phyloP scores from a whole-genome alignment of 1,284 basidiomycete genomes.

The Mixia osmundae region DNA sequence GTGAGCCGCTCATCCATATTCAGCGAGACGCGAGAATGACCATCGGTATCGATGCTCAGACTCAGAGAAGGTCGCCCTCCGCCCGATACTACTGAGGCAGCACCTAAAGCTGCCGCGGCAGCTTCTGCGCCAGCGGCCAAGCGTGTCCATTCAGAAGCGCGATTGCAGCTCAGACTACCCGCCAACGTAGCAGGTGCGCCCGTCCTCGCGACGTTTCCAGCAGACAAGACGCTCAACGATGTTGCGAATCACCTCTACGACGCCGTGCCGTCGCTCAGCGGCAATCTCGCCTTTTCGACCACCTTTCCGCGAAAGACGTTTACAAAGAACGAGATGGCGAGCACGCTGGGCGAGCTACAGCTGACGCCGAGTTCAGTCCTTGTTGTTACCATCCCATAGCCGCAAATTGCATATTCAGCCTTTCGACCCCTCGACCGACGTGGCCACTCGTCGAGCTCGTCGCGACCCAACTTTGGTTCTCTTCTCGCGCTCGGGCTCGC shows the following conservation, averaged over 20 bases:
- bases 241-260: no score
- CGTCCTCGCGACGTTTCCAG: slow-evolving; percentile 50
- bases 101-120: slow-evolving; percentile 12
- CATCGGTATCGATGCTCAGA: no score
- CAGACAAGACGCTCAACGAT: slow-evolving; percentile 47
- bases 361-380: slow-evolving; percentile 9
- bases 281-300: slow-evolving; percentile 2
- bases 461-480: no score
- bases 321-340: slow-evolving; percentile 7
- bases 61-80: slow-evolving; percentile 38
- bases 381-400: slow-evolving; percentile 5
- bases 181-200: slow-evolving; percentile 64
- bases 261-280: slow-evolving; percentile 47
- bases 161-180: slow-evolving; percentile 43
- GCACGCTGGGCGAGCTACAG: slow-evolving; percentile 10
- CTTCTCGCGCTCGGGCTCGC: no score
- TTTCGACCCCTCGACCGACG: no score
- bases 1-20: no score
- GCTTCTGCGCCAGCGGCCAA: slow-evolving; percentile 20
- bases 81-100: not conserved
- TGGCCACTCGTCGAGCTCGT: no score
- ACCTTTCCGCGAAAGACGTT: slow-evolving; percentile 10
- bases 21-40: no score
- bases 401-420: no score
- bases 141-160: slow-evolving; percentile 28